Conservation (phyloP, 2,329 filamentous ascomycete genomes). For the Apiospora kogelbergensis region DNA sequence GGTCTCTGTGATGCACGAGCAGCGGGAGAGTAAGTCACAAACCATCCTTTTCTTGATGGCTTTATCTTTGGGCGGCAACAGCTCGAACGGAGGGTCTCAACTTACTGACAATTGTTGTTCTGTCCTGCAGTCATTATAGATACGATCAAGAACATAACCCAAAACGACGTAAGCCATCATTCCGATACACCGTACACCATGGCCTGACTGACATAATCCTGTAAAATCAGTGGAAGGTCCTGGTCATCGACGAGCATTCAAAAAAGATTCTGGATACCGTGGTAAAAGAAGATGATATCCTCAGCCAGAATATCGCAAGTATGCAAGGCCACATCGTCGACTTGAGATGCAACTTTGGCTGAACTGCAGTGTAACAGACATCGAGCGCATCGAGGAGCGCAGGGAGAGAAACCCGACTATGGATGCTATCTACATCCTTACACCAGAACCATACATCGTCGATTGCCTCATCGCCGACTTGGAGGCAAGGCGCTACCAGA, state of each 20-base stretch:
- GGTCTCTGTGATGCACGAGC: slow-evolving; percentile 80
- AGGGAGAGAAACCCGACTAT: slow-evolving; percentile 82
- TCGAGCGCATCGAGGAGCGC: slow-evolving; percentile 89
- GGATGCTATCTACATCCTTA: slow-evolving; percentile 92
- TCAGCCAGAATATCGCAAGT: slow-evolving; percentile 97
- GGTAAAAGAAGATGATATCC: slow-evolving; percentile 92
- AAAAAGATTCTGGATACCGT: slow-evolving; percentile 88
- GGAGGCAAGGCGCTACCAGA: slow-evolving; percentile 78
- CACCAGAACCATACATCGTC: slow-evolving; percentile 82
- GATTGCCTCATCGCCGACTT: slow-evolving; percentile 94
- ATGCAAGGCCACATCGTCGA: slow-evolving; percentile 34
- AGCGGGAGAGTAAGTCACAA: slow-evolving; percentile 67
- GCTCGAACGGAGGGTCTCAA: background rate
- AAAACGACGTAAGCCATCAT: slow-evolving; percentile 66
- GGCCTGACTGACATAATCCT: slow-evolving; percentile 18
- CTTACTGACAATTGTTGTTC: slow-evolving; percentile 6
- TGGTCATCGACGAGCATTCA: slow-evolving; percentile 83
- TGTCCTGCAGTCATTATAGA: slow-evolving; percentile 62
- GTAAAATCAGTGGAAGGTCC: slow-evolving; percentile 81
- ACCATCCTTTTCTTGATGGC: too few relatives aligned
- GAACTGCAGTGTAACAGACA: slow-evolving; percentile 58
- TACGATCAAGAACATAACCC: slow-evolving; percentile 75
- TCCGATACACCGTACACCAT: background rate
- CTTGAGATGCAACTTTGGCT: background rate
- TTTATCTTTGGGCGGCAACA: background rate